Percentiles rank a stretch among this genome's conserved stretches.
Conservation (phyloP, 331 rosid genomes). For the Erythrophleum ivorense region DNA sequence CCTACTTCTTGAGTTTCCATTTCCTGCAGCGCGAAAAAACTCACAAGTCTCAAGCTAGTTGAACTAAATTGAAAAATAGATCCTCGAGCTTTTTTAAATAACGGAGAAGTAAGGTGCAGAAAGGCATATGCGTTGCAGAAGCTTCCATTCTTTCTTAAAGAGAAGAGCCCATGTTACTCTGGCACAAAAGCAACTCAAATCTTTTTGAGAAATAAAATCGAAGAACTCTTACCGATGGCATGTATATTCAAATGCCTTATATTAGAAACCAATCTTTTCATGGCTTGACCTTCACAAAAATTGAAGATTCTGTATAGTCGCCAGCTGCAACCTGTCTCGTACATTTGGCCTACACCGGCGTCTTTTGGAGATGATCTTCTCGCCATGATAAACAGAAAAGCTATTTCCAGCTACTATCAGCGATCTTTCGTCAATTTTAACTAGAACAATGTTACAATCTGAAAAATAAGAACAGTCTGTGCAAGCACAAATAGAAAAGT, state of each 20-base stretch:
- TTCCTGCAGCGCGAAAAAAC: conserved; percentile 46
- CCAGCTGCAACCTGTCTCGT: conserved; percentile 60
- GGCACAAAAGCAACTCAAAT: background rate
- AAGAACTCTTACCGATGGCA: conserved; percentile 43
- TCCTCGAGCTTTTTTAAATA: background rate
- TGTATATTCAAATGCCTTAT: conserved; percentile 40
- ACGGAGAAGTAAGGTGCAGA: no score
- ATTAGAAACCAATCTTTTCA: conserved; percentile 51
- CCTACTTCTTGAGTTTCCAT: conserved; percentile 40
- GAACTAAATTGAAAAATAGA: background rate
- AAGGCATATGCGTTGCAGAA: background rate
- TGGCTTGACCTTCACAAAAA: conserved; percentile 51
- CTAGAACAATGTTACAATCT: background rate
- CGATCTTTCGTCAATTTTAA: conserved; percentile 19
- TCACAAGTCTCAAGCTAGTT: conserved; percentile 9
- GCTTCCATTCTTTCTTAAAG: background rate
- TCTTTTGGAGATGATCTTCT: conserved; percentile 60
- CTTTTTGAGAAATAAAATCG: background rate
- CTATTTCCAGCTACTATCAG: conserved; percentile 17
- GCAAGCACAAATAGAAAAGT: conserved; percentile 17
- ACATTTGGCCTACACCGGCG: conserved; percentile 52
- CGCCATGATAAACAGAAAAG: conserved; percentile 49
- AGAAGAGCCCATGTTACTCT: background rate
- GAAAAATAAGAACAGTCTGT: conserved; percentile 8
- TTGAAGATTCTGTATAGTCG: conserved; percentile 61